These are phyloP conservation scores for Fistulinella cinereoalba DNA, from an alignment of 1,284 basidiomycete species.

Conservation along the genomic window DNA sequence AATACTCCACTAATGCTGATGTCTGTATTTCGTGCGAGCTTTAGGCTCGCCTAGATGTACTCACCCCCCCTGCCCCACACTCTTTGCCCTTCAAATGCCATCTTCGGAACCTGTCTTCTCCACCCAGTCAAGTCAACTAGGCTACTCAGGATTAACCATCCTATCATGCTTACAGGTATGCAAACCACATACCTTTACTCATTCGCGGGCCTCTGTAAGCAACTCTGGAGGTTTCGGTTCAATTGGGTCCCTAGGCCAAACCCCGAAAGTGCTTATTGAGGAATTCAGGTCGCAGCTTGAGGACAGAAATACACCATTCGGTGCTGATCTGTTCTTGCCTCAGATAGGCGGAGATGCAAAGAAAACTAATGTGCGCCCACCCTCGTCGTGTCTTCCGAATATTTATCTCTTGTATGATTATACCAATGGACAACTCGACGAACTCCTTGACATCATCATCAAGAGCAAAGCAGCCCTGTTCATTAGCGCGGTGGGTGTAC, in stretches of 20 bases:
- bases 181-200: background rate
- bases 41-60: too few relatives aligned
- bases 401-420: conserved; percentile 55
- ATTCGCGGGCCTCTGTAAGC: conserved; percentile 62
- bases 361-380: conserved; percentile 73
- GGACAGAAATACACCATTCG: conserved; percentile 77
- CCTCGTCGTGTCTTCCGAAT: too few relatives aligned
- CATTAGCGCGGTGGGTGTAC: conserved; percentile 83
- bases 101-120: conserved; percentile 56
- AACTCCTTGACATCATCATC: conserved; percentile 79
- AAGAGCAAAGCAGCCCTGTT: conserved; percentile 73
- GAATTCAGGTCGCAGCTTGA: conserved; percentile 70
- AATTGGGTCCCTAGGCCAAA: conserved; percentile 76
- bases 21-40: too few relatives aligned
- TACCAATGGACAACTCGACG: conserved; percentile 70
- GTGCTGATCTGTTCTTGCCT: conserved; percentile 80
- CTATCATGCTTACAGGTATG: conserved; percentile 71
- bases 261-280: conserved; percentile 66
- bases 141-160: conserved; percentile 78
- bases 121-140: conserved; percentile 63
- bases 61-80: too few relatives aligned
- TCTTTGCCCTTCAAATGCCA: conserved; percentile 41
- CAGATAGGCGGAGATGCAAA: conserved; percentile 75
- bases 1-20: too few relatives aligned
- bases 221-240: conserved; percentile 84